A percentile compares a stretch with the other conserved stretches of the same genome.
phyloP scores from a whole-genome alignment of 129 eudicot species.

The Centrapalus pauciflorus region DNA sequence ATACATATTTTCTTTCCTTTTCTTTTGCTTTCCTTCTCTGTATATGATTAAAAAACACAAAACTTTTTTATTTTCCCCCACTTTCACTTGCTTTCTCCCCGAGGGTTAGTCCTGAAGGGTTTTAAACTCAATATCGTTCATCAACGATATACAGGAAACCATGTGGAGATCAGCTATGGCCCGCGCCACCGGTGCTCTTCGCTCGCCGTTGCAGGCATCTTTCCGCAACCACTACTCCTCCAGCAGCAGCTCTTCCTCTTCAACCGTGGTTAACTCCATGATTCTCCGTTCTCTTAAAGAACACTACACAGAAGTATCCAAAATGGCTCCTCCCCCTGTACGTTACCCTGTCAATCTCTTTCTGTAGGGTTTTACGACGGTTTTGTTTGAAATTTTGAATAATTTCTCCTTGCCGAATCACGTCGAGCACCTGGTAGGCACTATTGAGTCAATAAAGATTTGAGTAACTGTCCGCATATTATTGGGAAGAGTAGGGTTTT shows the following conservation, averaged over 20 bases:
- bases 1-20: too few species aligned
- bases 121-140: neutral
- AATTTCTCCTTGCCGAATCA: slow-evolving; percentile 1
- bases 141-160: slow-evolving; percentile 12
- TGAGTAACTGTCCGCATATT: neutral
- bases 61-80: too few species aligned
- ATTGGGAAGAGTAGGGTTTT: neutral
- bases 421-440: slow-evolving; percentile 27
- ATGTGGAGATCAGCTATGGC: slow-evolving; percentile 50
- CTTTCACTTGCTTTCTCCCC: too few species aligned
- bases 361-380: slow-evolving; percentile 9
- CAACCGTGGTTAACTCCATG: slow-evolving; percentile 59
- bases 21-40: too few species aligned
- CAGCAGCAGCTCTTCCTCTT: slow-evolving; percentile 20
- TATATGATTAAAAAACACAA: too few species aligned
- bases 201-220: slow-evolving; percentile 25
- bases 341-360: neutral
- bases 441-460: neutral
- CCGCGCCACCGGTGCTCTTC: slow-evolving; percentile 39
- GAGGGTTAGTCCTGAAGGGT: too few species aligned
- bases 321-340: slow-evolving; percentile 80
- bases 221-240: slow-evolving; percentile 38
- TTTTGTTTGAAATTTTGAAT: neutral
- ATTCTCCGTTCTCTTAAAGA: slow-evolving; percentile 79
- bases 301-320: slow-evolving; percentile 71